phyloP scores from a whole-genome alignment of 129 eudicot genomes.

The Artemisia annua region DNA sequence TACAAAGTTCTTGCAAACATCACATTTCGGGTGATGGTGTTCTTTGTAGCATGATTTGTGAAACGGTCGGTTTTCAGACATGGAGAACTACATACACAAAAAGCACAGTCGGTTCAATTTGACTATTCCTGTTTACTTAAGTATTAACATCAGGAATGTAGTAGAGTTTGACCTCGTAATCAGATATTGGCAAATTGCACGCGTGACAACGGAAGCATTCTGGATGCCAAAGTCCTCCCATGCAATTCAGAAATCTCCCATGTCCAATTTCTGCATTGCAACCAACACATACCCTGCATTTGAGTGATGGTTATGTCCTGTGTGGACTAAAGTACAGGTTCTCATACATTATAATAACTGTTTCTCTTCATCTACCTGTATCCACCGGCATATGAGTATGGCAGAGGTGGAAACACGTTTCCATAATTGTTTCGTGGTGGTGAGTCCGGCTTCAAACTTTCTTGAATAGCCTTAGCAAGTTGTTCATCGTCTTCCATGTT shows the following conservation, averaged over 20 bases:
- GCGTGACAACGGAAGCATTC: slow-evolving; percentile 88
- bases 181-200: slow-evolving; percentile 80
- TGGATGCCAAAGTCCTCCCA: slow-evolving; percentile 98
- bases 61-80: slow-evolving; percentile 73
- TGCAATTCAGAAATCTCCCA: slow-evolving; percentile 86
- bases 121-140: neutral
- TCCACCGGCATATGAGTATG: slow-evolving; percentile 54
- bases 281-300: slow-evolving; percentile 81
- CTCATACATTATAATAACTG: no score
- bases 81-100: slow-evolving; percentile 62
- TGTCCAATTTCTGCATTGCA: slow-evolving; percentile 91
- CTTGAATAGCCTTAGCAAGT: slow-evolving; percentile 85
- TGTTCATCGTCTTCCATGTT: slow-evolving; percentile 77
- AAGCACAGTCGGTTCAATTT: neutral
- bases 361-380: slow-evolving; percentile 44
- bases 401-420: slow-evolving; percentile 49
- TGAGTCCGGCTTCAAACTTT: slow-evolving; percentile 65
- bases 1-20: slow-evolving; percentile 85
- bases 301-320: no score
- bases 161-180: slow-evolving; percentile 64
- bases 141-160: slow-evolving; percentile 1
- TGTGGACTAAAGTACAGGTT: no score
- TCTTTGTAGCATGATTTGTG: slow-evolving; percentile 92
- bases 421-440: slow-evolving; percentile 58
- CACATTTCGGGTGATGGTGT: slow-evolving; percentile 89